Base-by-base conservation (phyloP, 2,329 filamentous ascomycete genomes). In the Aspergillus brunneoviolaceus region DNA sequence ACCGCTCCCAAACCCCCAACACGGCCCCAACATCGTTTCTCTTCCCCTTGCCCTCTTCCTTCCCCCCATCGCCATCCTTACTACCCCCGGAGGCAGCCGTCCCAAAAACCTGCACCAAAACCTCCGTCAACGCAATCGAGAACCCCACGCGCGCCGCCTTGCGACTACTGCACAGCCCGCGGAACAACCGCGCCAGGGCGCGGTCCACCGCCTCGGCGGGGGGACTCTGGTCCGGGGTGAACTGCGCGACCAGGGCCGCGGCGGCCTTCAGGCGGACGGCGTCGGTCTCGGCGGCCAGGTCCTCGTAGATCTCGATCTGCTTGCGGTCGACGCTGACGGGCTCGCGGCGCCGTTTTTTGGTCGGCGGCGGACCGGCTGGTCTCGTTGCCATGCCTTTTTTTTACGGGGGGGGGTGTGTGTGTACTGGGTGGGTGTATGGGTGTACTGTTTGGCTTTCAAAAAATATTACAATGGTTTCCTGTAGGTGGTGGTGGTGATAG, bases 111-210 rank as follows among this genome's bases (percentile, higher is more conserved):
- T 94, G 86, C 4, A 85, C 82, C 49, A 96, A 74, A 9, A 96
- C 79, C 75, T 97, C 93, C 0, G 92, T 89, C 66, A 98, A 79
- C 0, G 94, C 94, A 58, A 97, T 83, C 57, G 92, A 96, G 74
- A 96, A 97, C 3, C 95, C 95, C 54, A 95, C 80, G 27, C 95
- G 85, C 19, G 94, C 92, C 12, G 91, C 91, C 78, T 96, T 96
- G 59, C 92, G 88, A 57, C 92, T 89, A 73, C 92, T 97, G 62
- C 93, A 92, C 19, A 98, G 86, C 47, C 95, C 95, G 57, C 91
- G 87, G 74, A 97, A 91, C 42, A 99, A 81, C 27, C 89, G 84
- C 71, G 85, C 85, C 64, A 82, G 62, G 1, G 72, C 71, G 57
- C 76, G 77, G 55, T 73, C 69, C 51, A 79, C 74, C 58, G 78